These are phyloP conservation scores for Trypanosoma boissoni DNA, from an alignment of 208 protist species.

Conservation along the genomic window DNA sequence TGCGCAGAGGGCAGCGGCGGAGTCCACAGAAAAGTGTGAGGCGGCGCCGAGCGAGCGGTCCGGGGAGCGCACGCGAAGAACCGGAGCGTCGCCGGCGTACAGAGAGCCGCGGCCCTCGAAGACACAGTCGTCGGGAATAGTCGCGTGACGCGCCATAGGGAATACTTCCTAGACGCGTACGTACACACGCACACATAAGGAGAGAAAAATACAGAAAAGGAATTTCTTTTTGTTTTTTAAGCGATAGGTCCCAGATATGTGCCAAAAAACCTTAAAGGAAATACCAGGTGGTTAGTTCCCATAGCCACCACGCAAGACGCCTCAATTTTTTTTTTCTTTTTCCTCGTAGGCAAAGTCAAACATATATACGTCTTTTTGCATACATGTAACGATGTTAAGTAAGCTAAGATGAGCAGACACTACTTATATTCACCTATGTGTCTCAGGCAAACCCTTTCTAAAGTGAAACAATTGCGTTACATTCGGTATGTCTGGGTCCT, in stretches of 20 bases:
- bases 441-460: not conserved
- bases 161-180: not conserved
- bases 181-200: not conserved
- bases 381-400: no score
- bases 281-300: no score
- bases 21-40: conserved; percentile 2
- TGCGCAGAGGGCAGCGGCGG: conserved; percentile 31
- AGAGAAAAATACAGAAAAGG: conserved; percentile 4
- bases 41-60: not conserved
- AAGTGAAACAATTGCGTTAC: conserved; percentile 14
- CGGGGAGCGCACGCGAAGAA: not conserved
- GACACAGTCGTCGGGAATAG: conserved; percentile 15
- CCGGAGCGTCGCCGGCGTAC: conserved; percentile 5
- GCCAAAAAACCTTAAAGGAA: no score
- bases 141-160: conserved; percentile 1
- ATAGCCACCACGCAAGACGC: no score
- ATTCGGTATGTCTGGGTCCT: not conserved
- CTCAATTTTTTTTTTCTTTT: no score
- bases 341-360: no score
- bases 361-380: no score
- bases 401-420: no score
- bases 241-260: no score
- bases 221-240: no score
- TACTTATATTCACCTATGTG: no score
- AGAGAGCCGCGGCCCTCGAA: conserved; percentile 23